A percentile compares a stretch with the other conserved stretches of the same genome.
Evolutionary conservation across 2,329 filamentous ascomycete genomes (phyloP).

Genomic region (Gaeumannomyces tritici): DNA sequence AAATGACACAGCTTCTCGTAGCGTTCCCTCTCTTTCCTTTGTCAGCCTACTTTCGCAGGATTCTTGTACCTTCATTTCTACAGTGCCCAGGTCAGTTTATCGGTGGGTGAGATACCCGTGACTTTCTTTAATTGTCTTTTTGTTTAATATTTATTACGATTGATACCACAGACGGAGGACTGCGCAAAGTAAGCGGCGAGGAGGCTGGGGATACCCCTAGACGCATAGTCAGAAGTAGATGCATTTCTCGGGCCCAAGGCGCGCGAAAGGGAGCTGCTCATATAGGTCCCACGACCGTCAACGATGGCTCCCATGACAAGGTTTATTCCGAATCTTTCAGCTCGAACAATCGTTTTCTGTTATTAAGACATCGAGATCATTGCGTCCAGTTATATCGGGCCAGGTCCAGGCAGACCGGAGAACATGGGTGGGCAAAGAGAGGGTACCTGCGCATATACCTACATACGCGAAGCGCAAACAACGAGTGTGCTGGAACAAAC

Average conservation of each 20-base stretch:
- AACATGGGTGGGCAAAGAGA: constrained; percentile 2
- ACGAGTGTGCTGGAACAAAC: no score
- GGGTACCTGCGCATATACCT: no score
- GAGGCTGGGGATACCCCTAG: neutral
- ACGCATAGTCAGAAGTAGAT: neutral
- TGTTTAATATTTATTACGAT: constrained; percentile 1
- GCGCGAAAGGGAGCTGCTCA: neutral
- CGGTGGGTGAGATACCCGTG: neutral
- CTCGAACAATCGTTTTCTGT: no score
- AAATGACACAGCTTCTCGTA: no score
- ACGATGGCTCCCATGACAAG: neutral
- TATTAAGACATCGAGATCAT: no score
- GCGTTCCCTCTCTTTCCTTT: neutral
- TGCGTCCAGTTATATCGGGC: no score
- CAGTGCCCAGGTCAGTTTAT: neutral
- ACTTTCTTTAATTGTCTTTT: neutral
- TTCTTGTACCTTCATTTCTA: neutral
- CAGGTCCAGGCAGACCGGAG: neutral
- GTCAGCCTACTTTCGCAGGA: neutral
- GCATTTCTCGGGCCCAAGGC: neutral
- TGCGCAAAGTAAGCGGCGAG: neutral
- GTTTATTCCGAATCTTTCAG: no score
- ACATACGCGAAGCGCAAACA: no score
- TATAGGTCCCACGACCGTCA: neutral
- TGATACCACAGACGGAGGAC: neutral